Evolutionary conservation across 2,329 filamentous ascomycete genomes (phyloP), one percentile per base, ranked within the genome.

Genomic region (Fusarium longipes): DNA sequence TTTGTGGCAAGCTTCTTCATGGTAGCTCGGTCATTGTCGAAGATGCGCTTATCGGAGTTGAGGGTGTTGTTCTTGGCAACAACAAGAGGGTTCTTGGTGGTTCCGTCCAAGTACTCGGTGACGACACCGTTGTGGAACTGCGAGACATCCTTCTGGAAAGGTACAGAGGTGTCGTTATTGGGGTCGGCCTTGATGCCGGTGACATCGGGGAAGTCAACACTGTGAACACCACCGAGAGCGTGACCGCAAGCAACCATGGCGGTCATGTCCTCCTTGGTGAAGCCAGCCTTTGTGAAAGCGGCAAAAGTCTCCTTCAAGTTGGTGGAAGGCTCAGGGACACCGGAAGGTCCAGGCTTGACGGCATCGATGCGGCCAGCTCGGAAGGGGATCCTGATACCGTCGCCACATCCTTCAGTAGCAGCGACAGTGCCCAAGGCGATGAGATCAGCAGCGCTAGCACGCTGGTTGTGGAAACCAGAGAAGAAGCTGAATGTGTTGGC

Each of bases 111-210:
- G 45, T 81, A 84, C 55, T 83, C 80, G 1, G 76, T 77, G 6
- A 79, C 81, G 43, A 84, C 75, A 1, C 70, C 76, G 35, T 81
- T 81, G 52, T 85, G 82, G 44, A 84, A 83, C 4, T 71, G 67
- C 2, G 75, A 73, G 17, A 78, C 77, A 36, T 81, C 75, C 47
- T 73, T 71, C 17, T 77, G 79, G 44, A 82, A 77, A 2, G 43
- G 53, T 3, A 54, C 78, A 70, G 73, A 74, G 6, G 77, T 78
- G 15, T 77, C 70, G 29, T 71, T 70, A 15, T 60, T 53, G 6
- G 52, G 49, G 9, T 63, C 36, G 0, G 44, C 25, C 15, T 58
- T 33, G 8, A 58, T 50, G 0, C 36, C 40, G 4, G 60, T 57
- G 33, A 87, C 82, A 15, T 80, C 74, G 0, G 79, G 79, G 53